phyloP scores from a whole-genome alignment of 2,329 filamentous ascomycete species.

The Akanthomyces muscarius region DNA sequence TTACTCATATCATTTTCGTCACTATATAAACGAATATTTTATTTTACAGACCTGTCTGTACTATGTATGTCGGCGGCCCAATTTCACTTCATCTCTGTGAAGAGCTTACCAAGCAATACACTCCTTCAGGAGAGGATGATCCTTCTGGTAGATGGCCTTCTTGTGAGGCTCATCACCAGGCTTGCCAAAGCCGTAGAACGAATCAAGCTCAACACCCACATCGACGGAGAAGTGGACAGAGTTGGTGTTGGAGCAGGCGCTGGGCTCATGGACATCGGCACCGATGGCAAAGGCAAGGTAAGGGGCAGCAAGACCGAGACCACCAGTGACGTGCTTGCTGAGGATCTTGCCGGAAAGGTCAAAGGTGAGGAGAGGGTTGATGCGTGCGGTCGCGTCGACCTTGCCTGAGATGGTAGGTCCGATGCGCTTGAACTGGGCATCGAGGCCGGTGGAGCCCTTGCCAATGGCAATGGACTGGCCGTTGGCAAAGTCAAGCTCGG shows the following conservation, averaged over 20 bases:
- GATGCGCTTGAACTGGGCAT: slow-evolving; percentile 16
- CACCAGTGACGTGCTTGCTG: slow-evolving; percentile 14
- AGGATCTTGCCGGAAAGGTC: slow-evolving; percentile 18
- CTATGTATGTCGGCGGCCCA: not conserved
- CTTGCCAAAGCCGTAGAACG: slow-evolving; percentile 17
- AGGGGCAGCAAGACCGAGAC: slow-evolving; percentile 12
- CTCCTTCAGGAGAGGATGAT: slow-evolving; percentile 15
- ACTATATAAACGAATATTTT: not conserved
- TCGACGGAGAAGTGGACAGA: slow-evolving; percentile 15
- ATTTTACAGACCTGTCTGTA: not conserved
- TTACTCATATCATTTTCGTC: not conserved
- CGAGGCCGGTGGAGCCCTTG: slow-evolving; percentile 16
- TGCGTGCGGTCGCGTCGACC: slow-evolving; percentile 16
- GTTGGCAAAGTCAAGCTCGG: slow-evolving; percentile 16
- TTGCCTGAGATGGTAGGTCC: slow-evolving; percentile 16
- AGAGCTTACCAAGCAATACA: slow-evolving; percentile 6
- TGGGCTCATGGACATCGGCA: slow-evolving; percentile 14
- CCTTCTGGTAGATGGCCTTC: slow-evolving; percentile 16
- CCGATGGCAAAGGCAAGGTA: slow-evolving; percentile 14
- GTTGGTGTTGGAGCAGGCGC: slow-evolving; percentile 12
- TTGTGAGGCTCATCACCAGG: slow-evolving; percentile 17
- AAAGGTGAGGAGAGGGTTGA: slow-evolving; percentile 15
- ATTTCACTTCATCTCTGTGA: not conserved
- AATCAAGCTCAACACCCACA: slow-evolving; percentile 15
- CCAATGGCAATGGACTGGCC: slow-evolving; percentile 16